These are phyloP conservation scores for Rhodotorula glutinis DNA, from an alignment of 1,284 basidiomycete species.

Conservation along the genomic window DNA sequence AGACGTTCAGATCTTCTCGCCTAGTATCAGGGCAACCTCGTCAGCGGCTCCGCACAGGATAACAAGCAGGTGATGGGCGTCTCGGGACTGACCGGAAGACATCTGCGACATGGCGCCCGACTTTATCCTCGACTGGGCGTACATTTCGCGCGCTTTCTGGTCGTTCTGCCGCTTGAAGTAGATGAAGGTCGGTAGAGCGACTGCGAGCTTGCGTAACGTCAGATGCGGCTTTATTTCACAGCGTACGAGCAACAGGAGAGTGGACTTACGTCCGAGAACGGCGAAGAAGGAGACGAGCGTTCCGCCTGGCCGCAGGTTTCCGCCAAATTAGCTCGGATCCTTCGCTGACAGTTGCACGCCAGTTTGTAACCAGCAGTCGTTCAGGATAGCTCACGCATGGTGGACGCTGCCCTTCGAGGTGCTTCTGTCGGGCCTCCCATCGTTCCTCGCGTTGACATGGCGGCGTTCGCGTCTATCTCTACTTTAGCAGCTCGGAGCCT, in stretches of 20 bases:
- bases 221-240: no score
- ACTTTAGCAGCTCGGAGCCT: no score
- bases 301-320: constrained; percentile 20
- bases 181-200: constrained; percentile 29
- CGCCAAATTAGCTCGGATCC: no score
- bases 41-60: no score
- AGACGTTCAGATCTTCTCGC: constrained; percentile 9
- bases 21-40: neutral
- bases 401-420: constrained; percentile 11
- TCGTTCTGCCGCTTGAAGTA: constrained; percentile 28
- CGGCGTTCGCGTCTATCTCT: no score
- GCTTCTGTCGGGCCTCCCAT: constrained; percentile 16
- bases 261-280: constrained; percentile 18
- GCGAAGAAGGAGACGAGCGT: constrained; percentile 26
- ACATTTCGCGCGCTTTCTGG: constrained; percentile 12
- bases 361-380: neutral
- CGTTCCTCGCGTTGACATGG: neutral
- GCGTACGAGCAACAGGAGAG: neutral
- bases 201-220: neutral
- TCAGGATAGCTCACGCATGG: constrained; percentile 13
- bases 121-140: constrained; percentile 13
- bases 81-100: constrained; percentile 4
- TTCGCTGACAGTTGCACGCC: no score
- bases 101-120: constrained; percentile 16
- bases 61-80: neutral